A percentile compares a stretch with the other conserved stretches of the same genome.
Evolutionary conservation across 2,329 filamentous ascomycete genomes (phyloP).

Genomic region (Proliferodiscus dingleyae): DNA sequence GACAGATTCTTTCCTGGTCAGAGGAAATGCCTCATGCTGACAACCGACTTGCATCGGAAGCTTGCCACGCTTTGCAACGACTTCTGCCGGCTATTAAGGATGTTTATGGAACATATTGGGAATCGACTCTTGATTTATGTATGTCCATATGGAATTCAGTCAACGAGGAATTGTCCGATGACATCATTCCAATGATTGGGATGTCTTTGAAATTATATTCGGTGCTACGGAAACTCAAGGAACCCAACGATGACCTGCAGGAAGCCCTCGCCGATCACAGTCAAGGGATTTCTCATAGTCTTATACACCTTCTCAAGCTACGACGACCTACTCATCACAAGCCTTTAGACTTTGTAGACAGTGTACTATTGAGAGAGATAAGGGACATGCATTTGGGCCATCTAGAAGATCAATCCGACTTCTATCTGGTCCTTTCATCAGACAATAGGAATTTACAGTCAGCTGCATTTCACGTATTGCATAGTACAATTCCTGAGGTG

Average conservation of each 20-base stretch:
- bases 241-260: conserved; percentile 79
- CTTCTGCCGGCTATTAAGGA: conserved; percentile 72
- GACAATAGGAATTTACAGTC: conserved; percentile 72
- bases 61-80: conserved; percentile 51
- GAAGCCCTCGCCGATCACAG: conserved; percentile 65
- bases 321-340: conserved; percentile 47
- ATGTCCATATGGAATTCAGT: conserved; percentile 51
- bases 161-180: conserved; percentile 35
- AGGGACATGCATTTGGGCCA: conserved; percentile 57
- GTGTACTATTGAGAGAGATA: conserved; percentile 65
- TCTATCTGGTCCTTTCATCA: conserved; percentile 73
- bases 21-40: conserved; percentile 44
- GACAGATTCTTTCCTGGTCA: conserved; percentile 70
- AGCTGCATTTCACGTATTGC: conserved; percentile 74
- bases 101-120: conserved; percentile 88
- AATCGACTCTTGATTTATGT: conserved; percentile 55
- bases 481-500: conserved; percentile 68
- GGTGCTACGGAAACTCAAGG: conserved; percentile 57
- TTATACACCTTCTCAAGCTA: conserved; percentile 60
- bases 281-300: conserved; percentile 48
- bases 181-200: conserved; percentile 59
- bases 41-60: conserved; percentile 42
- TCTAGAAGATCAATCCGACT: conserved; percentile 58
- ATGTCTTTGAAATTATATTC: conserved; percentile 68
- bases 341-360: conserved; percentile 70